phyloP scores from a whole-genome alignment of 768 basidiomycete genomes.

The Boletus rubroflammeus region DNA sequence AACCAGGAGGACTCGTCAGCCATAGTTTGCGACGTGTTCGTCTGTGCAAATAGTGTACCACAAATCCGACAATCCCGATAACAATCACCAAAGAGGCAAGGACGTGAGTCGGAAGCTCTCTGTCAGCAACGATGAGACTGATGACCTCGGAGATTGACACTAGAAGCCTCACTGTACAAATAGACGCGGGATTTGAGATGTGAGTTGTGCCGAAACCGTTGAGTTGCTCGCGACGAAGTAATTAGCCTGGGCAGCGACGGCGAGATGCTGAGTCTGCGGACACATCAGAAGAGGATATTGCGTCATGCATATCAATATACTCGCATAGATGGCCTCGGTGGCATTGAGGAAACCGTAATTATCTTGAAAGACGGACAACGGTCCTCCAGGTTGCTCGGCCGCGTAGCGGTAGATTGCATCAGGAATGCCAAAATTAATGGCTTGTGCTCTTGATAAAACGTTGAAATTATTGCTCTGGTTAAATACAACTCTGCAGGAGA shows the following conservation, averaged over 20 bases:
- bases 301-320: not conserved
- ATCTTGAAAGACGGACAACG: slow-evolving; percentile 44
- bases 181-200: slow-evolving; percentile 45
- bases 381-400: slow-evolving; percentile 37
- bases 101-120: slow-evolving; percentile 49
- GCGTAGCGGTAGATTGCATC: slow-evolving; percentile 59
- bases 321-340: slow-evolving; percentile 39
- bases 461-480: slow-evolving; percentile 39
- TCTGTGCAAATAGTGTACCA: slow-evolving; percentile 46
- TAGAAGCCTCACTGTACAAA: slow-evolving; percentile 50
- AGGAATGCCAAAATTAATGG: slow-evolving; percentile 52
- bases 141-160: not conserved
- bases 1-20: slow-evolving; percentile 55
- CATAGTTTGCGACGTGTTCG: slow-evolving; percentile 46
- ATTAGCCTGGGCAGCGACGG: slow-evolving; percentile 52
- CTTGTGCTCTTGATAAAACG: slow-evolving; percentile 47
- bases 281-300: not conserved
- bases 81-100: slow-evolving; percentile 48
- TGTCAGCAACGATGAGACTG: slow-evolving; percentile 23
- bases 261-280: slow-evolving; percentile 53
- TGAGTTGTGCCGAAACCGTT: slow-evolving; percentile 38
- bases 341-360: slow-evolving; percentile 50
- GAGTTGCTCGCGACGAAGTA: slow-evolving; percentile 49
- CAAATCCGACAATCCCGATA: slow-evolving; percentile 45
- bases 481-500: slow-evolving; percentile 39